A percentile compares a stretch with the other conserved stretches of the same genome.
Conservation (phyloP, 1,284 basidiomycete species). For the Wallemia ichthyophaga region DNA sequence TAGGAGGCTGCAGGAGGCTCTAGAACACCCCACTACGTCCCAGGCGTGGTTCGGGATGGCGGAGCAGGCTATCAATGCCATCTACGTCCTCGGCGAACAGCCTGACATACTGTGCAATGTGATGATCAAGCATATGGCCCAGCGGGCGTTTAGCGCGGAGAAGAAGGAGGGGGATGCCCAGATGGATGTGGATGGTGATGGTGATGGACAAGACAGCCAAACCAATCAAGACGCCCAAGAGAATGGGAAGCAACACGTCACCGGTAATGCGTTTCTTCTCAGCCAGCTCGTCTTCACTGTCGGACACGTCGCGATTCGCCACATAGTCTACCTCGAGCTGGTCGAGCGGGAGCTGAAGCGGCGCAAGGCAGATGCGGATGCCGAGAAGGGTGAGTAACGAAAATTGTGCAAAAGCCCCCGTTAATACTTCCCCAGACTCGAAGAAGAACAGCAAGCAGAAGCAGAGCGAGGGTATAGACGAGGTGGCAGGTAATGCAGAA, state of each 20-base stretch:
- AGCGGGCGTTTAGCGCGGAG: conserved; percentile 4
- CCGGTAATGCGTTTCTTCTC: conserved; percentile 51
- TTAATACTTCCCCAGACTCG: background rate
- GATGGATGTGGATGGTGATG: conserved; percentile 6
- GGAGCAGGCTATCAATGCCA: conserved; percentile 85
- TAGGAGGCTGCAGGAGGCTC: conserved; percentile 40
- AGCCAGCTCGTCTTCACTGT: conserved; percentile 78
- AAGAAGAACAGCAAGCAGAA: conserved; percentile 10
- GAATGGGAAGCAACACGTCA: conserved; percentile 2
- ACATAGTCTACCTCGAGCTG: conserved; percentile 82
- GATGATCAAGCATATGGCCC: conserved; percentile 51
- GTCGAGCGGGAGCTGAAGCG: conserved; percentile 94
- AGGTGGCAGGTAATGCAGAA: conserved; percentile 88
- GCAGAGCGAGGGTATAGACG: conserved; percentile 62
- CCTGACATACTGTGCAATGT: conserved; percentile 59
- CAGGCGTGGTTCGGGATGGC: conserved; percentile 88
- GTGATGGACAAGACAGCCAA: too few species aligned
- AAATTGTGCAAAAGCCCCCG: background rate
- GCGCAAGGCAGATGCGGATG: conserved; percentile 70
- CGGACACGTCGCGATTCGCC: conserved; percentile 88
- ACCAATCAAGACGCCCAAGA: too few species aligned
- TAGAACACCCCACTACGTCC: conserved; percentile 45
- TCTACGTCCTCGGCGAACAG: conserved; percentile 77
- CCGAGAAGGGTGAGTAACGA: conserved; percentile 29
- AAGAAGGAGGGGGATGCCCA: conserved; percentile 1